Evolutionary conservation across 306 rosid species (phyloP).

Genomic region (Malus orientalis): DNA sequence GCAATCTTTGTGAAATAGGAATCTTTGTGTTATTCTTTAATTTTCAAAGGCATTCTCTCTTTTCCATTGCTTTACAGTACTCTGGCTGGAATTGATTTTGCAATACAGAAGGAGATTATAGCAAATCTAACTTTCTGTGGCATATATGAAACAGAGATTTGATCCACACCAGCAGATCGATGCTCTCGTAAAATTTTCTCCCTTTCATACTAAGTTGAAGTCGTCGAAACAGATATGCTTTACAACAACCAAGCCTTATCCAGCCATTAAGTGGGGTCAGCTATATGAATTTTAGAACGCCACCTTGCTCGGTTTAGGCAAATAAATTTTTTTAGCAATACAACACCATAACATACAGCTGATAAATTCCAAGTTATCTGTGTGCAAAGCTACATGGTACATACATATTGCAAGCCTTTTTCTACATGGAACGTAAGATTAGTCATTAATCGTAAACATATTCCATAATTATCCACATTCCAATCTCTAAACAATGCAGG

Average conservation of each 20-base stretch:
- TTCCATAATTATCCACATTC: no score
- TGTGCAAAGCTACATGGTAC: background rate
- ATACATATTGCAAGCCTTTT: no score
- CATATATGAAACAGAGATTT: background rate
- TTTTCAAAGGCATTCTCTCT: background rate
- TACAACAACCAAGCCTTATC: no score
- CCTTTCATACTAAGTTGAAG: background rate
- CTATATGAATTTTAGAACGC: no score
- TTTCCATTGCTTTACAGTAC: background rate
- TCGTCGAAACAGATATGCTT: background rate
- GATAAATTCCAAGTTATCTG: background rate
- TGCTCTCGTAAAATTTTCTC: background rate
- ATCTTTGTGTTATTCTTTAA: background rate
- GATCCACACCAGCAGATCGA: background rate
- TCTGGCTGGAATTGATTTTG: background rate
- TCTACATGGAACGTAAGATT: no score
- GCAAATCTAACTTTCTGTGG: background rate
- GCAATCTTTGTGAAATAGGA: background rate
- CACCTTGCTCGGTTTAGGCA: no score
- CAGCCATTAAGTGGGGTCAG: no score
- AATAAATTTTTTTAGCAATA: no score
- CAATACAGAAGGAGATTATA: background rate
- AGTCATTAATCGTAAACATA: no score
- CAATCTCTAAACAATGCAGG: no score
- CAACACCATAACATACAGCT: background rate